Percentiles rank a stretch among this genome's conserved stretches.
These are phyloP conservation scores for Talaromyces trachyspermus DNA, from an alignment of 495 filamentous ascomycete genomes.

Conservation along the genomic window DNA sequence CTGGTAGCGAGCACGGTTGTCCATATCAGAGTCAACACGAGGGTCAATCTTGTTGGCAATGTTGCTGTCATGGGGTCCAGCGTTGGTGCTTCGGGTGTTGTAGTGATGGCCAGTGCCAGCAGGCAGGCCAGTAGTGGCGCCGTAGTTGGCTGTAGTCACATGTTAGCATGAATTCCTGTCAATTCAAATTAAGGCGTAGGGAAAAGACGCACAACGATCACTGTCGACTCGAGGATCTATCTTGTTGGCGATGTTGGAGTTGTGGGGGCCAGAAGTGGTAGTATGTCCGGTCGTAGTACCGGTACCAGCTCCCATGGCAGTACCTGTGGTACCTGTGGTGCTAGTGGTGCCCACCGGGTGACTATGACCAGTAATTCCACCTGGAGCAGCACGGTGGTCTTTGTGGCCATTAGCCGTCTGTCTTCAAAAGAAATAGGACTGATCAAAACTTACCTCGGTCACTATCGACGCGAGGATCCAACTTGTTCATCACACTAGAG, in stretches of 20 bases:
- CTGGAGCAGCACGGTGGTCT: constrained; percentile 1
- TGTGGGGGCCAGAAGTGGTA: constrained; percentile 20
- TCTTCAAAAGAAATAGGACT: too few species aligned
- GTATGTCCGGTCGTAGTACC: constrained; percentile 7
- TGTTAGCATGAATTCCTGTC: neutral
- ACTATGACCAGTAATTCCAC: constrained; percentile 4
- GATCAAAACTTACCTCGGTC: constrained; percentile 2
- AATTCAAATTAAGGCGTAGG: neutral
- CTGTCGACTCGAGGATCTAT: constrained; percentile 33
- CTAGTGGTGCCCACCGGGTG: neutral
- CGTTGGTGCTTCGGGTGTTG: constrained; percentile 11
- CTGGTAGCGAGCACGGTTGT: constrained; percentile 25
- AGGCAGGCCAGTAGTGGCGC: neutral
- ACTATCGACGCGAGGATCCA: constrained; percentile 43
- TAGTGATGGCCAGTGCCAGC: constrained; percentile 1
- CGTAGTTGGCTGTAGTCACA: neutral
- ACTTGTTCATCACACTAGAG: constrained; percentile 35
- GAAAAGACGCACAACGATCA: constrained; percentile 18
- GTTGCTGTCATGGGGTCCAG: constrained; percentile 39
- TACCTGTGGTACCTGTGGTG: neutral
- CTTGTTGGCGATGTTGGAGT: constrained; percentile 30
- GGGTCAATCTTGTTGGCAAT: constrained; percentile 37
- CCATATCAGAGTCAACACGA: constrained; percentile 38
- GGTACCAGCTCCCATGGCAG: neutral
- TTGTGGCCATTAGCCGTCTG: neutral